A percentile compares a stretch with the other conserved stretches of the same genome.
Conservation (phyloP, 2,329 filamentous ascomycete species). For the Moelleriella libera region DNA sequence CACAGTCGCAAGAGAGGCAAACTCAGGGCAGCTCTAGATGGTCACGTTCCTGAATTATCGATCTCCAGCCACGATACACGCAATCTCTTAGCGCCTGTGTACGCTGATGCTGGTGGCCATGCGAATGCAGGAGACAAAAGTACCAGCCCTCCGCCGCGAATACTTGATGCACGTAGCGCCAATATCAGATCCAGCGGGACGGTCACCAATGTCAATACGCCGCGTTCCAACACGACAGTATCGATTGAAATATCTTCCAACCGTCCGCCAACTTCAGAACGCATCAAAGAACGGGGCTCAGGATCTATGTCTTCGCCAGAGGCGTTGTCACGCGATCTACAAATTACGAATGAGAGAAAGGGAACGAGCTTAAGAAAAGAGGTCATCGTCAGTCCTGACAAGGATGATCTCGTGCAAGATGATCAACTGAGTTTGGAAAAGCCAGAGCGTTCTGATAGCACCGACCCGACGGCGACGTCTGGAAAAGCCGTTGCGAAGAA, state of each 20-base stretch:
- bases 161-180: background rate
- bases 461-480: background rate
- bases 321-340: no score
- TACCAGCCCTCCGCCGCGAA: conserved; percentile 5
- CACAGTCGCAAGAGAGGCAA: background rate
- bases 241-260: no score
- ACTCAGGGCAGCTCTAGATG: conserved; percentile 2
- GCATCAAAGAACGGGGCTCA: background rate
- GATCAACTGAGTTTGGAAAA: background rate
- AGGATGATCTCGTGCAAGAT: background rate
- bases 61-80: conserved; percentile 14
- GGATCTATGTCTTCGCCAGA: background rate
- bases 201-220: conserved; percentile 21
- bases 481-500: conserved; percentile 9
- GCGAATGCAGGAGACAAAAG: conserved; percentile 10
- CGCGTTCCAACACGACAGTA: conserved; percentile 5
- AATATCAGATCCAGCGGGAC: conserved; percentile 16
- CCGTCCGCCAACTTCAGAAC: no score
- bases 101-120: conserved; percentile 18
- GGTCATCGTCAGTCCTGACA: background rate
- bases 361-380: no score
- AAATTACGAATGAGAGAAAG: no score
- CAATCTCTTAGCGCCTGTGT: conserved; percentile 16
- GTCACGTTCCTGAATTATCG: conserved; percentile 6
- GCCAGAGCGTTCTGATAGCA: background rate